Base-by-base conservation (phyloP, 257 asterid genomes). In the Craterostigma plantagineum region DNA sequence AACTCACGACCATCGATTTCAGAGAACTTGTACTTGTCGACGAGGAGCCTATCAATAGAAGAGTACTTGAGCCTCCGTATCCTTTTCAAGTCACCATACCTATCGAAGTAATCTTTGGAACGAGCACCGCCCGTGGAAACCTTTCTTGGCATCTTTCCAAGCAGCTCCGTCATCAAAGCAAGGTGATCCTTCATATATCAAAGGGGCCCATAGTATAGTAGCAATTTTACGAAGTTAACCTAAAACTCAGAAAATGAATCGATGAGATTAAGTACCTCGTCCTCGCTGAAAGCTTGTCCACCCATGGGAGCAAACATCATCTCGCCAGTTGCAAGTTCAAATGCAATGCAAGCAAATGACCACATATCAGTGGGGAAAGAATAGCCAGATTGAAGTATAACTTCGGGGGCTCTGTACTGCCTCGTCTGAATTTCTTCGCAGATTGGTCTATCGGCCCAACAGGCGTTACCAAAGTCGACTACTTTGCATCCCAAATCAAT, bases 111-210 rank as follows among this genome's bases (percentile, higher is more conserved):
- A 59, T 83, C 94, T 54, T 76, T 83, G 27, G 94, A 79, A 34
- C 81, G 79, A 36, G 67, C 79, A 60, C 95, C 94, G 13, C 75
- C 51, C 23, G 76, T 69, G 36, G 99, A 84, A 40, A 79, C n/a
- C 95, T 87, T 87, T 50, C 74, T 67, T 35, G 94, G 92, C 59
- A 87, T 87, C 81, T 79, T 87, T 27, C 95, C 98, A 40, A 87
- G 95, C 47, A 87, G 58, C 66, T 82, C 98, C 95, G 82, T 87
- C 95, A 87, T 87, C 66, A 76, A 55, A 47, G 98, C 98, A 42
- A 87, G 95, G 64, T 87, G 98, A 70, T 87, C 98, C 98, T 83
- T n/a, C n/a, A n/a, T n/a, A n/a, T n/a, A n/a, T n/a, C n/a, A n/a
- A n/a, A n/a, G n/a, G n/a, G n/a, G n/a, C n/a, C n/a, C n/a, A n/a